Conservation (phyloP, 176 grass and related monocot species). For the Cymbopogon citratus region DNA sequence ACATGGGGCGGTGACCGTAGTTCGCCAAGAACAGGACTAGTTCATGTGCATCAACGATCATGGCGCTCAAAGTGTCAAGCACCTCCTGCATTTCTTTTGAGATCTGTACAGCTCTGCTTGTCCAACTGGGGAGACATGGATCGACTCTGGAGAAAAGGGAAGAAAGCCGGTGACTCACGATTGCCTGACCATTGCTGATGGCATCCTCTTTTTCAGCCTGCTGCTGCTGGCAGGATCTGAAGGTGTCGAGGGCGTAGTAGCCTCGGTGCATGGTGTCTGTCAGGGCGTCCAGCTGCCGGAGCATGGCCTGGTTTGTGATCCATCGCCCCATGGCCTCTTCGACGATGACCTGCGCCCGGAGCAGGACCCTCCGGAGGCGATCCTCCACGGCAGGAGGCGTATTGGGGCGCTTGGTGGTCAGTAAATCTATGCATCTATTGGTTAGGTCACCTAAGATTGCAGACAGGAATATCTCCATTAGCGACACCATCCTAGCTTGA, state of each 20-base stretch:
- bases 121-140: background rate
- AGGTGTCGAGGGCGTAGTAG: background rate
- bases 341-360: background rate
- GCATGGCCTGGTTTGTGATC: background rate
- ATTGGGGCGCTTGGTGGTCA: no score
- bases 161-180: no score
- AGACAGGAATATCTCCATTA: no score
- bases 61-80: background rate
- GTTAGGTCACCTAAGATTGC: no score
- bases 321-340: background rate
- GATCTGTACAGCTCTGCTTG: background rate
- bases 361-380: background rate
- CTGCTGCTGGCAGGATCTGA: background rate
- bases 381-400: background rate
- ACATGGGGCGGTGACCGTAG: background rate
- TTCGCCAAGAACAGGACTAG: background rate
- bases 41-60: background rate
- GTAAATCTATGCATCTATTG: no score
- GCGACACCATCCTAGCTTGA: no score
- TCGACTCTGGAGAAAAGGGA: background rate
- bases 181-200: no score
- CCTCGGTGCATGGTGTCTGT: background rate
- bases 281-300: background rate
- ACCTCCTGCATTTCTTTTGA: background rate
- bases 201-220: background rate